Percentiles rank a stretch among this genome's conserved stretches.
Evolutionary conservation across 805 yeast genomes (phyloP).

Genomic region (Tetrapisispora arboricola): DNA sequence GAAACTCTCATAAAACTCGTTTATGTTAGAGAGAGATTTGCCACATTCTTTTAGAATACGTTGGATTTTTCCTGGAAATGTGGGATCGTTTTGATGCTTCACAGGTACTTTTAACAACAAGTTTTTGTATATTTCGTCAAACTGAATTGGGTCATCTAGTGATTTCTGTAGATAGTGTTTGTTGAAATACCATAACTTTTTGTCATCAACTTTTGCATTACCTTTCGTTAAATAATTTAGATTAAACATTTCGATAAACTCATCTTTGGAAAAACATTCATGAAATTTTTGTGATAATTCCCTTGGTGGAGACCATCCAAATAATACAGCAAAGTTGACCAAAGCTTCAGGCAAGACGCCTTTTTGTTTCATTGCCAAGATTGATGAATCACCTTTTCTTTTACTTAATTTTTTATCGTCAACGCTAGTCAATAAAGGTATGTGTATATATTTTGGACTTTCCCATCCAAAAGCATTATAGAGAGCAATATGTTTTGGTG

Average conservation of each 20-base stretch:
- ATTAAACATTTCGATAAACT: conserved; percentile 47
- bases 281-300: conserved; percentile 37
- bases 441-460: conserved; percentile 76
- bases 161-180: conserved; percentile 48
- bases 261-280: conserved; percentile 43
- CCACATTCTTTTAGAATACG: conserved; percentile 37
- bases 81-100: conserved; percentile 3
- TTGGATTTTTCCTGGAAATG: conserved; percentile 28
- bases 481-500: conserved; percentile 86
- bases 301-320: conserved; percentile 90
- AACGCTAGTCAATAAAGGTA: conserved; percentile 72
- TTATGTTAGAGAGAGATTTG: conserved; percentile 40
- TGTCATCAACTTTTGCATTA: conserved; percentile 80
- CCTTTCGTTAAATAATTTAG: conserved; percentile 78
- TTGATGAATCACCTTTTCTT: conserved; percentile 72
- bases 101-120: conserved; percentile 15
- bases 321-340: conserved; percentile 74
- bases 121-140: conserved; percentile 31
- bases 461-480: conserved; percentile 81
- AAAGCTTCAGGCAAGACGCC: conserved; percentile 84
- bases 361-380: conserved; percentile 42
- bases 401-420: conserved; percentile 74
- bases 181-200: conserved; percentile 68
- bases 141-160: conserved; percentile 30
- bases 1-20: conserved; percentile 42